Percentiles rank a stretch among this genome's conserved stretches.
Conservation (phyloP, 140 eudicot genomes). For the Eryngium alpinum region DNA sequence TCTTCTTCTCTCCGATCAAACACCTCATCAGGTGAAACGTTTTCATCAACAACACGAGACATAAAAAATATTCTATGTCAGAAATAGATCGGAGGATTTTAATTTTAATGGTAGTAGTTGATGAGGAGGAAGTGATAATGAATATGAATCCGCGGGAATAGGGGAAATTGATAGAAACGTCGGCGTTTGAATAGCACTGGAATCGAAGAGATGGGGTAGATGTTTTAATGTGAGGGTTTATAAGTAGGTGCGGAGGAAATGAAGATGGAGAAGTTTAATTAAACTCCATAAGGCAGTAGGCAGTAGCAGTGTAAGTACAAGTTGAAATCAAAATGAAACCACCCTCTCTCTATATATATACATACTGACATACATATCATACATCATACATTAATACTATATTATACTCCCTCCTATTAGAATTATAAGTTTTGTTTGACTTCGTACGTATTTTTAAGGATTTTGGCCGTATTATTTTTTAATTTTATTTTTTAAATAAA, state of each 20-base stretch:
- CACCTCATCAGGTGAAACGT: neutral
- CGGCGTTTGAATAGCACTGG: neutral
- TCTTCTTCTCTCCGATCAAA: constrained; percentile 6
- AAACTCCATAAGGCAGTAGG: neutral
- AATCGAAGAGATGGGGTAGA: neutral
- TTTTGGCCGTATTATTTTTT: too few relatives aligned
- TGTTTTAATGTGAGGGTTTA: neutral
- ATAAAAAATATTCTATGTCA: neutral
- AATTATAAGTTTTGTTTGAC: too few relatives aligned
- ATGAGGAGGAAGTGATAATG: too few relatives aligned
- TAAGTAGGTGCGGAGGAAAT: constrained; percentile 18
- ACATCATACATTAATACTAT: neutral
- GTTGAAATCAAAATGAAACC: neutral
- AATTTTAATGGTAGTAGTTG: too few relatives aligned
- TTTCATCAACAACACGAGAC: constrained; percentile 31
- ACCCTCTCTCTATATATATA: neutral
- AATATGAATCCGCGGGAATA: neutral
- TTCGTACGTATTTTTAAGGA: too few relatives aligned
- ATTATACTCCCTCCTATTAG: too few relatives aligned
- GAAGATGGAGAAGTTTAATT: neutral
- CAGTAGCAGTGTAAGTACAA: neutral
- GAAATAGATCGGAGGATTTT: too few relatives aligned
- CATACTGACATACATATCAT: neutral
- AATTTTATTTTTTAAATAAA: neutral
- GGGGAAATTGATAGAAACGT: neutral